Evolutionary conservation across 1,284 basidiomycete genomes (phyloP).

Genomic region (Cryptococcus floricola): DNA sequence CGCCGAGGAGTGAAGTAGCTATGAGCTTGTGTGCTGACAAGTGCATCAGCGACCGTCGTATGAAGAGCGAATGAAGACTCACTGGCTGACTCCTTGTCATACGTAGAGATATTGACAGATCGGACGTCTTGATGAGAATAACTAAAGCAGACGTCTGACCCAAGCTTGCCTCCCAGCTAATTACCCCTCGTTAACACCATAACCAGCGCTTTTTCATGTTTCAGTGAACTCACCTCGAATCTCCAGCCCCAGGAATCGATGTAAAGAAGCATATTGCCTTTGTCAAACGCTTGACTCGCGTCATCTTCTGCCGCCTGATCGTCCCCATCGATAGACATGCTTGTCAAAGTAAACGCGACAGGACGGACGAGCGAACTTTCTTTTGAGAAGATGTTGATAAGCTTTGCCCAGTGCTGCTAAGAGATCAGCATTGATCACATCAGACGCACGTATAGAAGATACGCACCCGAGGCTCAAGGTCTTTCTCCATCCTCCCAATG

Average conservation of each 20-base stretch:
- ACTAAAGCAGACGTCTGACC: too few relatives aligned
- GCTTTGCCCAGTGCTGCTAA: constrained; percentile 2
- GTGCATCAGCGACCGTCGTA: too few relatives aligned
- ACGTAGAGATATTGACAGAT: too few relatives aligned
- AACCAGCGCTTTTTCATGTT: too few relatives aligned
- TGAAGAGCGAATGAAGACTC: too few relatives aligned
- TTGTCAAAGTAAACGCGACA: constrained; percentile 6
- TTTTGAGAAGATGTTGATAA: constrained; percentile 2
- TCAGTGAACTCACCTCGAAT: constrained; percentile 8
- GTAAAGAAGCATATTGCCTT: constrained; percentile 12
- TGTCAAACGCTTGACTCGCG: not conserved
- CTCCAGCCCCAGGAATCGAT: constrained; percentile 6
- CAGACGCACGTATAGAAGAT: not conserved
- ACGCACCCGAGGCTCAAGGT: not conserved
- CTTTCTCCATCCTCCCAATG: not conserved
- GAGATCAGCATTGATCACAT: not conserved
- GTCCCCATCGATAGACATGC: constrained; percentile 7
- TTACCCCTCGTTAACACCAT: too few relatives aligned
- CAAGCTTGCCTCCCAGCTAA: too few relatives aligned
- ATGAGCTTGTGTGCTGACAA: too few relatives aligned
- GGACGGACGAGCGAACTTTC: constrained; percentile 2
- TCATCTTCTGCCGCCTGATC: constrained; percentile 4
- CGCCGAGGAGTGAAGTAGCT: too few relatives aligned
- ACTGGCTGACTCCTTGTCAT: too few relatives aligned
- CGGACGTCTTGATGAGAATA: too few relatives aligned